Base-by-base conservation (phyloP, 169 alveolate species). In the Cryptosporidium andersoni region DNA sequence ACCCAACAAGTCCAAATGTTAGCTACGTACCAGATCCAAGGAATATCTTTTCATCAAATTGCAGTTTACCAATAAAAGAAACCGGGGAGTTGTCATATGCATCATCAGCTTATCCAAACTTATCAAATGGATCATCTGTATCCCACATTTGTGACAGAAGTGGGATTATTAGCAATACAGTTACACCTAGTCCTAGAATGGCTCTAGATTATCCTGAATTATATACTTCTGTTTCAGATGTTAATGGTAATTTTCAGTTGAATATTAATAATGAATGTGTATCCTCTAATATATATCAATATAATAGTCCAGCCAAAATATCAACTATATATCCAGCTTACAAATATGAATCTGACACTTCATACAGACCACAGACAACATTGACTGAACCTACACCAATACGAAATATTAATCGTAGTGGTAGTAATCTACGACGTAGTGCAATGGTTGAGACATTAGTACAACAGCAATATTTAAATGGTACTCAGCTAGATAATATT, bases 1-100 rank as follows among this genome's bases (percentile, higher is more conserved):
- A 74, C 42, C 85, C 85, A 56, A 60, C 25, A 74, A 74, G 85
- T 39, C 85, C 85, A 47, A 74, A 68, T n/a, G 60, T 40, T 74
- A 43, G 74, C 47, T 43, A 58, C 16, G 62, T 37, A 14, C 9
- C 64, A 8, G 49, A 37, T 45, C 64, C 40, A 47, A 74, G 11
- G 7, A 43, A 37, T 12, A 58, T 47, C 25, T 42, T n/a, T 14
- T 11, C 60, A 42, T 47, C 80, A 16, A 58, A 51, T 60, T 60
- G 4, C 65, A 25, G 25, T 34, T n/a, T 60, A 3, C 12, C 55
- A 49, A 12, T 9, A 49, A 60, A 36, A 5, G 65, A 36, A 6
- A 36, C 40, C 48, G 60, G 48, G 25, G 48, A 16, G 2, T 16
- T 47, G 5, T 42, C 80, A 8, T 51, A 63, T 74, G 16, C 39